Base-by-base conservation (phyloP, 78 protist genomes). In the Dictyostelium discoideum region DNA sequence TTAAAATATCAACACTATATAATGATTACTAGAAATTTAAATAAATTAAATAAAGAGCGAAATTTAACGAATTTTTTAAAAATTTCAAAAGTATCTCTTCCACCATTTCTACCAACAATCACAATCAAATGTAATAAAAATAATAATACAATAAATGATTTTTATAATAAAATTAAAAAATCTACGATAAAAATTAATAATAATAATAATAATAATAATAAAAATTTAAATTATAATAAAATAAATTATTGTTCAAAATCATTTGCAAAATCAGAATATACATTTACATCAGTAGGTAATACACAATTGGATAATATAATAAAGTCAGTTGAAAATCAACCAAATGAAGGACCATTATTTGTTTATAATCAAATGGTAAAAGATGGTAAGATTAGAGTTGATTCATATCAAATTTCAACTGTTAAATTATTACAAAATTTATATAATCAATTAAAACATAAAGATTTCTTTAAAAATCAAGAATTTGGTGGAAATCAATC, bases 291-390 rank as follows among this genome's bases (percentile, higher is more conserved):
- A 44, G 63, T 79, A 16, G 84, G 63, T 44, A 79, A 39, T 11
- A 9, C 18, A 11, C 48, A 79, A 79, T 14, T 79, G 3, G 67
- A 79, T 44, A 42, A 8, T 42, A 79, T 79, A 44, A 79, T 79
- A 9, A 79, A 79, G 24, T 42, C 37, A n/a, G 22, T 81, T 0
- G 74, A 81, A 11, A 50, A 81, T 29, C 60, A 81, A 50, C 86
- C 84, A 42, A 86, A 72, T 3, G 92, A 88, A 6, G 96, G 96
- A 13, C 96, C 96, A 50, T 76, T 93, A 42, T 85, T 60, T 8
- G 5, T 54, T 4, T 93, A 87, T 54, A 79, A 93, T 24, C 82
- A 77, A 54, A 44, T 93, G 69, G 46, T 85, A 1, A 87, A 37
- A 4, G 83, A 81, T 1, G 48, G 48, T 11, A 93, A 93, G 29